Percentiles rank a stretch among this genome's conserved stretches.
Evolutionary conservation across 164 flowering plant genomes (phyloP).

Genomic region (Umbilicus rupestris): DNA sequence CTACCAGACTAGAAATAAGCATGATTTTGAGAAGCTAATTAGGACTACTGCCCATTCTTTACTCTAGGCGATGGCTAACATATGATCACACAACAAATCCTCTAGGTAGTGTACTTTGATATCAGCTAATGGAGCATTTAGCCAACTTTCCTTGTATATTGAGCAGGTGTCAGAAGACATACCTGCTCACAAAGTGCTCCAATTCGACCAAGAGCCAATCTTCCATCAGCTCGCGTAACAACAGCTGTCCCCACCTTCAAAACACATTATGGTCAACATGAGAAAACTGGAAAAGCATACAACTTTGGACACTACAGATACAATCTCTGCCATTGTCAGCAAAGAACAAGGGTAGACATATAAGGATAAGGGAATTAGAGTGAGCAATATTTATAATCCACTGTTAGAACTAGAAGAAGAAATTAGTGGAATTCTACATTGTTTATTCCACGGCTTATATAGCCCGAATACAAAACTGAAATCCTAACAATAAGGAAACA

Average conservation of each 20-base stretch:
- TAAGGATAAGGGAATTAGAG: too few species aligned
- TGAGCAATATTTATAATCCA: too few species aligned
- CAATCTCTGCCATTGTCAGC: background rate
- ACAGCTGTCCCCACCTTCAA: slow-evolving; percentile 77
- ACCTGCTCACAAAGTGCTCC: slow-evolving; percentile 93
- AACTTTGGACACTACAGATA: background rate
- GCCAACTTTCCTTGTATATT: background rate
- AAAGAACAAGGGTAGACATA: too few species aligned
- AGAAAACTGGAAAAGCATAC: background rate
- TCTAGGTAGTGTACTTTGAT: too few species aligned
- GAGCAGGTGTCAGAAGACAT: background rate
- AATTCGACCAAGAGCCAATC: slow-evolving; percentile 72
- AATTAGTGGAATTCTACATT: too few species aligned
- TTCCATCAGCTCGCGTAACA: slow-evolving; percentile 67
- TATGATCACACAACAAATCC: background rate
- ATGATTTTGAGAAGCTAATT: background rate
- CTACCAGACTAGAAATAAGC: background rate
- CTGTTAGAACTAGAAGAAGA: background rate
- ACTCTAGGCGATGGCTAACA: too few species aligned
- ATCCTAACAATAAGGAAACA: too few species aligned
- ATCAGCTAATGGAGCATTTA: too few species aligned
- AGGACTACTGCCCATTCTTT: background rate
- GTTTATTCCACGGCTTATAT: too few species aligned
- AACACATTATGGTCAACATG: background rate
- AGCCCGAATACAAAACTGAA: too few species aligned